phyloP scores from a whole-genome alignment of 2,329 filamentous ascomycete species.

The Ceratocystis albifundus region DNA sequence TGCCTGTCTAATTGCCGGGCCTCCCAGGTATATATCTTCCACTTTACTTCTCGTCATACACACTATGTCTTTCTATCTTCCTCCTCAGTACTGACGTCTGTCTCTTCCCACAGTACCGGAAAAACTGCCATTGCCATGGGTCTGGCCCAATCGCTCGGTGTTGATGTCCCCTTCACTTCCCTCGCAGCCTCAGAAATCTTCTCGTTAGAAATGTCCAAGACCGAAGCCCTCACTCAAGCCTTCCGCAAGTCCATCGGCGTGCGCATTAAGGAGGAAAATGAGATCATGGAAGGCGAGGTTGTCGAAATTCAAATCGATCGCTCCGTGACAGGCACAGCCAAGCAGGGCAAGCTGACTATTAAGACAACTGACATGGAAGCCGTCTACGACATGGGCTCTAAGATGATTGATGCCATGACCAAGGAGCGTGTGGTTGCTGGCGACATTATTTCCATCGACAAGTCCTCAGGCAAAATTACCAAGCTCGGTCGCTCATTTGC shows the following conservation, averaged over 20 bases:
- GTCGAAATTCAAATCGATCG: constrained; percentile 98
- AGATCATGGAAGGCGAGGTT: constrained; percentile 98
- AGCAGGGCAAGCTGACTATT: constrained; percentile 97
- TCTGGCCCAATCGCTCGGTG: constrained; percentile 89
- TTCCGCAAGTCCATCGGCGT: constrained; percentile 98
- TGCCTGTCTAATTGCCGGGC: constrained; percentile 87
- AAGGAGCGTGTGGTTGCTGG: constrained; percentile 98
- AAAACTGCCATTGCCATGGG: constrained; percentile 99
- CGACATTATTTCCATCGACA: constrained; percentile 97
- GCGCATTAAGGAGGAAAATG: constrained; percentile 95
- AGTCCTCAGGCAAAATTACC: constrained; percentile 94
- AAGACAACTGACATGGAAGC: constrained; percentile 99
- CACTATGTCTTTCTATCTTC: background rate
- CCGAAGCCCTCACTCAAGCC: constrained; percentile 93
- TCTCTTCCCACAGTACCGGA: constrained; percentile 57
- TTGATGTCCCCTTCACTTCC: constrained; percentile 93
- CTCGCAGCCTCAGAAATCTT: constrained; percentile 95
- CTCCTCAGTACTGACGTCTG: background rate
- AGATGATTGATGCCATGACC: constrained; percentile 99
- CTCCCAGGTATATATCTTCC: constrained; percentile 53
- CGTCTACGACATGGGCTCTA: constrained; percentile 97
- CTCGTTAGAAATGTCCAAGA: constrained; percentile 98
- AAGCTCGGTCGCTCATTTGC: constrained; percentile 94
- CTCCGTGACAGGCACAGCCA: constrained; percentile 89
- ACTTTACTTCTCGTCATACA: background rate